A percentile compares a stretch with the other conserved stretches of the same genome.
Conservation (phyloP, 1,284 basidiomycete genomes). For the Pseudozyma flocculosa region DNA sequence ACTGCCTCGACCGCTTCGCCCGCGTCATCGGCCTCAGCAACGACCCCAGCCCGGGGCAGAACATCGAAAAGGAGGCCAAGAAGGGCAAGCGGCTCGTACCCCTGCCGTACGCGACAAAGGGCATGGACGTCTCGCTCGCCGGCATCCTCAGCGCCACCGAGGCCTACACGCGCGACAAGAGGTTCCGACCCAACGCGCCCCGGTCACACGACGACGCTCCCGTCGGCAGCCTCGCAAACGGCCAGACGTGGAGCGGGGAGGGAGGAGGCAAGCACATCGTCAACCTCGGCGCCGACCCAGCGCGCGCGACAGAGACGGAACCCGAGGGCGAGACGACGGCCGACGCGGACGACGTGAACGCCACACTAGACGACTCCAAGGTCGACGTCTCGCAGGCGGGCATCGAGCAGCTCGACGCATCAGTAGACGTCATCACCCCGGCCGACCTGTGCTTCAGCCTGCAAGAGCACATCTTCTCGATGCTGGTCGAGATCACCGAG, state of each 20-base stretch:
- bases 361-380: constrained; percentile 5
- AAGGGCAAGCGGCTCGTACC: constrained; percentile 73
- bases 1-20: constrained; percentile 96
- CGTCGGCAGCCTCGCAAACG: constrained; percentile 50
- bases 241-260: constrained; percentile 41
- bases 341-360: constrained; percentile 4
- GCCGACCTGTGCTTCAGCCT: constrained; percentile 94
- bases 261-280: constrained; percentile 42
- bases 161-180: constrained; percentile 67
- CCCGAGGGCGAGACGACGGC: neutral
- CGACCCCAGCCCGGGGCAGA: constrained; percentile 95
- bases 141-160: constrained; percentile 88
- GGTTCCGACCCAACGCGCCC: constrained; percentile 27
- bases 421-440: constrained; percentile 68
- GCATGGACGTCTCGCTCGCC: constrained; percentile 95
- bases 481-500: constrained; percentile 99
- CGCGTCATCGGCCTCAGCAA: constrained; percentile 93
- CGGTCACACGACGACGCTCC: constrained; percentile 9
- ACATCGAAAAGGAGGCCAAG: constrained; percentile 94
- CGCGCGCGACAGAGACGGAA: neutral
- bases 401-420: constrained; percentile 12
- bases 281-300: constrained; percentile 13
- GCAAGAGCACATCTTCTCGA: constrained; percentile 95
- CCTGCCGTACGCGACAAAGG: constrained; percentile 94
- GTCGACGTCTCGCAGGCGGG: constrained; percentile 23